Evolutionary conservation across 192 early-diverging fungal genomes (phyloP), one percentile per base, ranked within the genome.

Genomic region (Umbelopsis ramanniana): DNA sequence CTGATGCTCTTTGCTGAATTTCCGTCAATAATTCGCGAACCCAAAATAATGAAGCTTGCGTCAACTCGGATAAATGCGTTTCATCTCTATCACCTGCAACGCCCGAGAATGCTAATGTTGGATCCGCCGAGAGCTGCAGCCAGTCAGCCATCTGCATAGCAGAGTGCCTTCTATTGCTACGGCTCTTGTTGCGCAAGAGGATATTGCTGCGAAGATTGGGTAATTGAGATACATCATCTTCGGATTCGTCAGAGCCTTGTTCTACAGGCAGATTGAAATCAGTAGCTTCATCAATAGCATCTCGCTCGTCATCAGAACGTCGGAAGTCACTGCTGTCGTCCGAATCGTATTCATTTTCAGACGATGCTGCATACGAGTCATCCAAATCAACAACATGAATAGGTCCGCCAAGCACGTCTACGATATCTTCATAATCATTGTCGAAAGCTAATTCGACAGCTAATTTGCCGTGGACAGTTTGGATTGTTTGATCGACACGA

Each of bases 101-200:
- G 14, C 29, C 12, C 5, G 57, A 29, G 33, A 63, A 63, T 17
- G 26, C 57, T 37, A 63, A n/a, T 37, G 57, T 6, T 6, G 57
- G 57, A 19, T 63, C 57, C 3, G 57, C 29, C 57, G 57, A 29
- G 33, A 37, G 57, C 33, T 63, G 57, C 0, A 63, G 57, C 57
- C 57, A 63, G 33, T 63, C 57, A 37, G 57, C 57, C 57, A 63
- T 63, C 35, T 63, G 57, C 57, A 63, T 19, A 19, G 57, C 57
- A 5, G 57, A 63, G 33, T 63, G 26, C 19, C 57, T 26, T 37
- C 57, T 63, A 29, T 63, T 63, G 33, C 57, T 63, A 26, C 57
- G 57, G 19, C 57, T 63, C 57, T 63, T 63, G 14, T 63, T 63
- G 35, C 57, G 57, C 17, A 63, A 63, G 6, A 63, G 57, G 11